Evolutionary conservation across 805 yeast genomes (phyloP).

Genomic region (Candida alai): DNA sequence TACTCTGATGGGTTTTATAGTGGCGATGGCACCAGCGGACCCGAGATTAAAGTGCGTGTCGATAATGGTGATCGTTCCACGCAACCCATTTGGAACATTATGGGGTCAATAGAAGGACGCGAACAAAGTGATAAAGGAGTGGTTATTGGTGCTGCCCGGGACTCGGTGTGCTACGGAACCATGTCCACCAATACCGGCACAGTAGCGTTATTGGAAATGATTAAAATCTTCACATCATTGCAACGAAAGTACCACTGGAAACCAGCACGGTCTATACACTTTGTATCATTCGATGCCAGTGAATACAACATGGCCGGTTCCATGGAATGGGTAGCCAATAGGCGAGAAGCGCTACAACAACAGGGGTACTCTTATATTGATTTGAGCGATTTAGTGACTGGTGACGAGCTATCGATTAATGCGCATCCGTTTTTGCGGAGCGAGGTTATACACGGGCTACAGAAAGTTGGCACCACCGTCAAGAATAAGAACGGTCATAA

Average conservation of each 20-base stretch:
- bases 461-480: slow-evolving; percentile 15
- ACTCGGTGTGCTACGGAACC: slow-evolving; percentile 74
- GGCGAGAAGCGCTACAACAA: slow-evolving; percentile 47
- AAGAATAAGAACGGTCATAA: slow-evolving; percentile 6
- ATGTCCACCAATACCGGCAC: slow-evolving; percentile 71
- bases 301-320: slow-evolving; percentile 81
- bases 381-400: slow-evolving; percentile 61
- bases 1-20: slow-evolving; percentile 26
- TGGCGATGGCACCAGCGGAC: slow-evolving; percentile 17
- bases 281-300: slow-evolving; percentile 80
- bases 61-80: slow-evolving; percentile 43
- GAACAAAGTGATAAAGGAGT: slow-evolving; percentile 75
- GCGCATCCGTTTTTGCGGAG: slow-evolving; percentile 63
- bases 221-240: slow-evolving; percentile 62
- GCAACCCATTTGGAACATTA: slow-evolving; percentile 74
- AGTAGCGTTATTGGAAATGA: slow-evolving; percentile 64
- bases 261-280: slow-evolving; percentile 78
- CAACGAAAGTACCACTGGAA: slow-evolving; percentile 68
- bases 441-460: slow-evolving; percentile 42
- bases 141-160: slow-evolving; percentile 80
- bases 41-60: slow-evolving; percentile 23
- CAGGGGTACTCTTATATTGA: slow-evolving; percentile 73
- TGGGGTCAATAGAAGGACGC: slow-evolving; percentile 73
- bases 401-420: slow-evolving; percentile 47
- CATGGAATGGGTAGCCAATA: slow-evolving; percentile 68